Evolutionary conservation across 1,284 basidiomycete species (phyloP).

Genomic region (Polyporus tsugae): DNA sequence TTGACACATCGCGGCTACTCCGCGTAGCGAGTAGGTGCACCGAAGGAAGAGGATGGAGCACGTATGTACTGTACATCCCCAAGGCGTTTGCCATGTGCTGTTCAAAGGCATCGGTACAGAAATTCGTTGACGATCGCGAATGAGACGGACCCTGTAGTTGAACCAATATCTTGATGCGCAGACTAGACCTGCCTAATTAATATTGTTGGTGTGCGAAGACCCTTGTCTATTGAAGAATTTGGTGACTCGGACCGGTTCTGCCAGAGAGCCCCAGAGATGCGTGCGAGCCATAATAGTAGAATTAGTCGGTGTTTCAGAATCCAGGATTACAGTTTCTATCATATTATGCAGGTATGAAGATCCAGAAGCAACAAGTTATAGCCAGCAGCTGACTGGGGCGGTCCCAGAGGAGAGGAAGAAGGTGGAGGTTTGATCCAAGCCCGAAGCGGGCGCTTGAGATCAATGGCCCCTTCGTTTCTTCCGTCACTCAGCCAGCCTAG

Average conservation of each 20-base stretch:
- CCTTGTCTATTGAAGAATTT: constrained; percentile 36
- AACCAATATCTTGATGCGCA: constrained; percentile 98
- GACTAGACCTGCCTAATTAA: constrained; percentile 99
- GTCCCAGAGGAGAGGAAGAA: not conserved
- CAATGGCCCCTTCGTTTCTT: not conserved
- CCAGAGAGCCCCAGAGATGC: constrained; percentile 14
- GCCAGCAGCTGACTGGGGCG: not conserved
- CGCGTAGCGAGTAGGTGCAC: not conserved
- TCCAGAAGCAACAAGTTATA: constrained; percentile 3
- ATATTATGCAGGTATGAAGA: not conserved
- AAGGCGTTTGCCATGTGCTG: constrained; percentile 98
- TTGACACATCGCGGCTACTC: too few relatives aligned
- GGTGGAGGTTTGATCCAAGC: not conserved
- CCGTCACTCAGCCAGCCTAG: not conserved
- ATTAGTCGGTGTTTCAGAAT: constrained; percentile 13
- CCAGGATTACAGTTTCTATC: not conserved
- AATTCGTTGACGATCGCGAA: not conserved
- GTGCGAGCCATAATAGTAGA: constrained; percentile 22
- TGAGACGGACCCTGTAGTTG: constrained; percentile 88
- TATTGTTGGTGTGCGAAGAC: constrained; percentile 87
- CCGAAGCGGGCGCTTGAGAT: not conserved
- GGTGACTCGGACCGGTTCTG: constrained; percentile 23
- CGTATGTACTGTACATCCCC: constrained; percentile 74
- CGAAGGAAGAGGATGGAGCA: constrained; percentile 1
- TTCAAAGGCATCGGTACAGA: not conserved